Evolutionary conservation across 2,329 filamentous ascomycete genomes (phyloP).

Genomic region (Cladorrhinum sp.): DNA sequence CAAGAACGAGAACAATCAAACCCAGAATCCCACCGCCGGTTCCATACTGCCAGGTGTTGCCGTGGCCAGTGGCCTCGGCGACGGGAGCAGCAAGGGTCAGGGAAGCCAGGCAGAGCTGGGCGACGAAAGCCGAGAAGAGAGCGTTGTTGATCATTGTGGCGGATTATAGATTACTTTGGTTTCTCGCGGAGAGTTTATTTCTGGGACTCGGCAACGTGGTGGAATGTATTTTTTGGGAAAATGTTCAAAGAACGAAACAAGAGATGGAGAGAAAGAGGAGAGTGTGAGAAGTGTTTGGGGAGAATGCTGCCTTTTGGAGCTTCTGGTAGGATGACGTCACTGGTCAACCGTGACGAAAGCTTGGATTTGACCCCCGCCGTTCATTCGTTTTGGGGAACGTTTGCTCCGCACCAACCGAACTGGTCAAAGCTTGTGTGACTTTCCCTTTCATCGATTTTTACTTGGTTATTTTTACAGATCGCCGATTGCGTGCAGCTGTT

Average conservation of each 20-base stretch:
- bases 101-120: conserved; percentile 52
- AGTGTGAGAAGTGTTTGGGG: no score
- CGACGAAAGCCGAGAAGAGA: conserved; percentile 40
- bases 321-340: not conserved
- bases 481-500: not conserved
- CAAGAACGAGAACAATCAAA: conserved; percentile 59
- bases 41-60: conserved; percentile 55
- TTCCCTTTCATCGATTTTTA: not conserved
- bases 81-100: conserved; percentile 49
- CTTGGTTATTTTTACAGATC: not conserved
- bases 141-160: conserved; percentile 32
- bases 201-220: no score
- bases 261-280: not conserved
- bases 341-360: not conserved
- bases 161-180: no score
- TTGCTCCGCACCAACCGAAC: not conserved
- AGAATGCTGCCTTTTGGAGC: not conserved
- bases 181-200: no score
- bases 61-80: conserved; percentile 32
- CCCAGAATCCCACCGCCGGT: conserved; percentile 60
- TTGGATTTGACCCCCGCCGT: not conserved
- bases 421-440: not conserved
- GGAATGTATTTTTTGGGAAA: no score
- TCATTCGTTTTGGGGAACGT: not conserved
- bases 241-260: no score